phyloP scores from a whole-genome alignment of 2,329 filamentous ascomycete genomes.

The Fusarium irregulare region DNA sequence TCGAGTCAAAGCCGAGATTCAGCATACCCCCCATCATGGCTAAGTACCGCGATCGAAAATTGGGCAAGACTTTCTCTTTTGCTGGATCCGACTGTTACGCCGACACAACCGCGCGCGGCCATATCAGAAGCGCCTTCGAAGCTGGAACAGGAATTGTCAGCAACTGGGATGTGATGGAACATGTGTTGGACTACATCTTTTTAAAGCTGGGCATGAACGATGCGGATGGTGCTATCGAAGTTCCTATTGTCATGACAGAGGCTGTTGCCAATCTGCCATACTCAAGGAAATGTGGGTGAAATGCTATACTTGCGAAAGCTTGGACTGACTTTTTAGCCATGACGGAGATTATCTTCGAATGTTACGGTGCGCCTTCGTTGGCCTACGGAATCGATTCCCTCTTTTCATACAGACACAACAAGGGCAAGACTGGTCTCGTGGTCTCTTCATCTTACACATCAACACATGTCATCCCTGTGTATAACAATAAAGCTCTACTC shows the following conservation, averaged over 20 bases:
- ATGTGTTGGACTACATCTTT: slow-evolving; percentile 92
- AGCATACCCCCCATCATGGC: slow-evolving; percentile 90
- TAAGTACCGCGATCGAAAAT: slow-evolving; percentile 93
- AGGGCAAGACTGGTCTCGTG: slow-evolving; percentile 86
- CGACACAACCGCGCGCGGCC: slow-evolving; percentile 90
- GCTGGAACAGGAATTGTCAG: slow-evolving; percentile 89
- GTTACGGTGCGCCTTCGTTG: slow-evolving; percentile 88
- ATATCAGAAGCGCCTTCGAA: slow-evolving; percentile 92
- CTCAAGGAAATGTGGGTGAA: slow-evolving; percentile 79
- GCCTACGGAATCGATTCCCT: slow-evolving; percentile 96
- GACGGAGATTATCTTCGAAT: slow-evolving; percentile 97
- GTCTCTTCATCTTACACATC: slow-evolving; percentile 93
- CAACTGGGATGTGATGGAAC: slow-evolving; percentile 99
- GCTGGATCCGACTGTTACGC: slow-evolving; percentile 93
- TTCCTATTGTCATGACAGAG: slow-evolving; percentile 95
- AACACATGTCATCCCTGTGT: slow-evolving; percentile 93
- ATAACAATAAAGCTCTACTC: slow-evolving; percentile 85
- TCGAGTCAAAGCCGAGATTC: slow-evolving; percentile 84
- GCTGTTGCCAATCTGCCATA: slow-evolving; percentile 92
- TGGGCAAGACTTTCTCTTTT: slow-evolving; percentile 91
- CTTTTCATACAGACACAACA: slow-evolving; percentile 94
- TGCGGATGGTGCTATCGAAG: slow-evolving; percentile 77
- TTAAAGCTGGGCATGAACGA: slow-evolving; percentile 90
- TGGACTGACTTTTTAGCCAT: slow-evolving; percentile 71
- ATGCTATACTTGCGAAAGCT: neutral